A percentile compares a stretch with the other conserved stretches of the same genome.
Conservation (phyloP, 1,139 yeast species). For the Yamadazyma sp. region DNA sequence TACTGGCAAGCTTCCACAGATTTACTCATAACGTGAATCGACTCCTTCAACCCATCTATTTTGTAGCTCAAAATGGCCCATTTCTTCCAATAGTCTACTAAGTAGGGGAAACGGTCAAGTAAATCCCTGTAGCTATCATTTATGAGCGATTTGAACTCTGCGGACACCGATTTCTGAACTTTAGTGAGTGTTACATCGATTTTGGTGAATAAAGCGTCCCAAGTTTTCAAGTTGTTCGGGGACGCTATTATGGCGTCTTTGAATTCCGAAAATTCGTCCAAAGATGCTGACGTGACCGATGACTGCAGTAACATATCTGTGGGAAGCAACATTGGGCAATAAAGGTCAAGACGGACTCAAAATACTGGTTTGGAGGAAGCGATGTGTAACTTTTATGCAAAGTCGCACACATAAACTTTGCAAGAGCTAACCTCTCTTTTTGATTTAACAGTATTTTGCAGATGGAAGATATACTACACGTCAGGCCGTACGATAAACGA, state of each 20-base stretch:
- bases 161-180: slow-evolving; percentile 13
- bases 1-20: slow-evolving; percentile 53
- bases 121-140: slow-evolving; percentile 28
- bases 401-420: not conserved
- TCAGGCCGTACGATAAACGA: slow-evolving; percentile 10
- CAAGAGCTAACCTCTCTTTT: not conserved
- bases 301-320: slow-evolving; percentile 1
- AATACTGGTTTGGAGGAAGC: not conserved
- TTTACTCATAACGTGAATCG: slow-evolving; percentile 45
- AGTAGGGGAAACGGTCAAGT: slow-evolving; percentile 53
- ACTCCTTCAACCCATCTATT: slow-evolving; percentile 51
- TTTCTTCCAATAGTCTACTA: slow-evolving; percentile 61
- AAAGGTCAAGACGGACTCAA: not conserved
- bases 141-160: slow-evolving; percentile 23
- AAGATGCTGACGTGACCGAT: not conserved
- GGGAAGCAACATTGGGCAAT: slow-evolving; percentile 4
- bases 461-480: slow-evolving; percentile 11
- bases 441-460: not conserved
- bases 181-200: slow-evolving; percentile 22
- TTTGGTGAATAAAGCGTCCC: slow-evolving; percentile 31
- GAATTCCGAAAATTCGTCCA: slow-evolving; percentile 7
- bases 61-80: slow-evolving; percentile 56
- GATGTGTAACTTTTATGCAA: not conserved
- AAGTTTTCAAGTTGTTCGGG: slow-evolving; percentile 27
- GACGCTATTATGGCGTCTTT: slow-evolving; percentile 11